Base-by-base conservation (phyloP, 805 yeast species). In the Kuraishia hungarica region DNA sequence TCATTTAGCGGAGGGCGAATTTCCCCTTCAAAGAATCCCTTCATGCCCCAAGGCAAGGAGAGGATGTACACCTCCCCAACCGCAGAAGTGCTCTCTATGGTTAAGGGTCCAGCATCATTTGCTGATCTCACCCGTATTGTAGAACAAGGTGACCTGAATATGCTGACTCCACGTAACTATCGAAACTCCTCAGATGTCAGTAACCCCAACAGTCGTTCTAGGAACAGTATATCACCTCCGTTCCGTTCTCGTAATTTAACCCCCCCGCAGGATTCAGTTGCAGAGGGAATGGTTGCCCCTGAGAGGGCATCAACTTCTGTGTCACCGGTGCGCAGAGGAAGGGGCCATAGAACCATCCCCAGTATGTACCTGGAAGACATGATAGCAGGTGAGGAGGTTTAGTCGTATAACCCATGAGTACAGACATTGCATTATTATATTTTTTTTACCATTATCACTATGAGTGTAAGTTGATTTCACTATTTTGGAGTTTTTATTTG, bases 61-160 rank as follows among this genome's bases (percentile, higher is more conserved):
- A 72, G 65, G 54, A 75, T 85, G 79, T 89, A 86, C 67, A 80
- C 87, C 54, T 87, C 94, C 2, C 96, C 96, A 39, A 89, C 96
- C 0, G 84, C 84, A 19, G 90, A 87, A 62, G 86, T 84, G 19
- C 79, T 84, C 80, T 47, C 50, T 20, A 21, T 21, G 26, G 26
- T 7, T 13, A 47, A n/a, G 8, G 15, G 26, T 13, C 26, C 50
- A 5, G 26, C 50, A 23, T 47, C 50, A 8, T 21, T 47, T 23
- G 26, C 50, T 21, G 50, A 47, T n/a, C 50, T 47, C 21, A 47
- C 50, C 8, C 26, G 50, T 13, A 23, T 47, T 21, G 23, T 23
- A 15, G 50, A 23, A 13, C 26, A 21, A 13, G 50, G 50, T 23
- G 43, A 35, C 11, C n/a, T 35, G 43, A 35, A 35, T 35, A 6